These are phyloP conservation scores for Kregervanrija pseudodelftensis DNA, from an alignment of 805 yeast species.

Conservation along the genomic window DNA sequence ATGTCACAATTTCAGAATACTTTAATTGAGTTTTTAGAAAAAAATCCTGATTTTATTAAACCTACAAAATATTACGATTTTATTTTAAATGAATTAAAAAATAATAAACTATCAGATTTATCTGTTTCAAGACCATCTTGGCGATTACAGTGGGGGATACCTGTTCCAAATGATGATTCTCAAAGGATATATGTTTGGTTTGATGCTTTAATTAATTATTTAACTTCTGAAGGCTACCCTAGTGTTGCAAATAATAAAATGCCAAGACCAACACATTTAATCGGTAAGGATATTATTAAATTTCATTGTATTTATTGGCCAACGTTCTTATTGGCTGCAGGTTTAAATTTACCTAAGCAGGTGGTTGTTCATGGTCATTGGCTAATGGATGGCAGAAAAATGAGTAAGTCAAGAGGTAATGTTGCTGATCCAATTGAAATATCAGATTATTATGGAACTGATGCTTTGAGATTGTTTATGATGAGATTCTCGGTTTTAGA, in stretches of 20 bases:
- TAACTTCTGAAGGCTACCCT: constrained; percentile 63
- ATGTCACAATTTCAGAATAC: constrained; percentile 51
- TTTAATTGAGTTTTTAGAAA: constrained; percentile 42
- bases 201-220: constrained; percentile 83
- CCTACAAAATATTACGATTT: constrained; percentile 54
- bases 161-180: constrained; percentile 70
- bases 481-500: constrained; percentile 69
- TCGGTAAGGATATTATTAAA: constrained; percentile 86
- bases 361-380: constrained; percentile 92
- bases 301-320: constrained; percentile 97
- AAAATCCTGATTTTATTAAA: constrained; percentile 51
- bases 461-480: constrained; percentile 66
- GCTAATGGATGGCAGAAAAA: constrained; percentile 82
- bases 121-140: constrained; percentile 82
- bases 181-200: constrained; percentile 95
- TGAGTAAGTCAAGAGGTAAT: constrained; percentile 91
- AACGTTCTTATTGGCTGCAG: constrained; percentile 78
- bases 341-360: constrained; percentile 57
- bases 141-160: constrained; percentile 83
- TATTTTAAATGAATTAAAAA: constrained; percentile 51
- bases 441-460: constrained; percentile 58
- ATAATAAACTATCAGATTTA: constrained; percentile 49
- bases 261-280: constrained; percentile 50
- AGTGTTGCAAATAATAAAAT: constrained; percentile 9
- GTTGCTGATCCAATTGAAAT: constrained; percentile 86